phyloP scores from a whole-genome alignment of 371 early-diverging fungal species.

The Massospora cicadina region DNA sequence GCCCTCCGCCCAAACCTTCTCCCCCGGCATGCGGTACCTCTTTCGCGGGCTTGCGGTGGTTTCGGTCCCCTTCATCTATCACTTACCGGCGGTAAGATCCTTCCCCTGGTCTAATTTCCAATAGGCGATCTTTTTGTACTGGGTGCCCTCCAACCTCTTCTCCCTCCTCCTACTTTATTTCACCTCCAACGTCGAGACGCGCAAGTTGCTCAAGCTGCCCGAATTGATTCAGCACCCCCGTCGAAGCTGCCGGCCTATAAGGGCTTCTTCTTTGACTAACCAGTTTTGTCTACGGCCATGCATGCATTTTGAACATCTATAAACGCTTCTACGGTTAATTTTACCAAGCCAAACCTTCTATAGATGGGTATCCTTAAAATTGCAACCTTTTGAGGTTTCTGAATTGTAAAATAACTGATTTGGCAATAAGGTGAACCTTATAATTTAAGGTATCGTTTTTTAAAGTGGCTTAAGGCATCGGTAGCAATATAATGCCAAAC shows the following conservation, averaged over 20 bases:
- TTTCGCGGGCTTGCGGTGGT: conserved; percentile 43
- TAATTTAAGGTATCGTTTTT: no score
- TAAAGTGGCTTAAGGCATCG: no score
- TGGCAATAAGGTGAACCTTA: no score
- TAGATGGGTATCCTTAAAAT: no score
- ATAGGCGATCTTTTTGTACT: conserved; percentile 72
- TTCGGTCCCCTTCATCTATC: conserved; percentile 45
- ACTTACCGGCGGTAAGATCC: conserved; percentile 51
- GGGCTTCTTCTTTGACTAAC: not conserved
- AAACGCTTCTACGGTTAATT: no score
- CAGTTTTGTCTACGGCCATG: no score
- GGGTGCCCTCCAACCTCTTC: conserved; percentile 56
- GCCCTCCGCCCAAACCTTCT: conserved; percentile 19
- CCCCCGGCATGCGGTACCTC: conserved; percentile 36
- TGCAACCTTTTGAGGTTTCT: no score
- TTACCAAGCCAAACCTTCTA: no score
- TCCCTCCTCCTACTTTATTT: conserved; percentile 49
- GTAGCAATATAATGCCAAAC: no score
- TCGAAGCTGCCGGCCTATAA: not conserved
- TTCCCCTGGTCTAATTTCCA: not conserved
- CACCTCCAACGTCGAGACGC: conserved; percentile 35
- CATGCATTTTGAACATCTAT: no score
- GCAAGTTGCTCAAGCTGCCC: conserved; percentile 34
- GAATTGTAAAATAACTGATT: no score
- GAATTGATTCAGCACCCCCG: conserved; percentile 22